These are phyloP conservation scores for Cystobasidium onofrii DNA, from an alignment of 768 basidiomycete species.

Conservation along the genomic window DNA sequence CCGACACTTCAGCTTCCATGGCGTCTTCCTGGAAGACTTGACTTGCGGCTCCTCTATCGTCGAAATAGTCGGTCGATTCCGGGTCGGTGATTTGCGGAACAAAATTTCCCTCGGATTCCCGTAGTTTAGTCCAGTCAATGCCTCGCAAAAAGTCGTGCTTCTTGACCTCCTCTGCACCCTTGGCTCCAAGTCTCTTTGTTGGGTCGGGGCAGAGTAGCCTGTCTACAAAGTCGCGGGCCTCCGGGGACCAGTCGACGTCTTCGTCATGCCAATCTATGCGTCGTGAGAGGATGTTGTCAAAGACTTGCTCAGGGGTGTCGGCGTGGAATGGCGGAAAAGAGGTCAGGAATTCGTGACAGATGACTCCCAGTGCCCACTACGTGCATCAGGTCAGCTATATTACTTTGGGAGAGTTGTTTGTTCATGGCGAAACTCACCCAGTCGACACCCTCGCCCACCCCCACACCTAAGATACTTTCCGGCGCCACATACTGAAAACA, in stretches of 20 bases:
- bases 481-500: conserved; percentile 9
- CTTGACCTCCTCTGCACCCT: conserved; percentile 88
- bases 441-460: conserved; percentile 92
- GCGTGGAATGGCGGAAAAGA: conserved; percentile 97
- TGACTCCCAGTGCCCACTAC: conserved; percentile 96
- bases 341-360: conserved; percentile 90
- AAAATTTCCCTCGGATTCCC: conserved; percentile 75
- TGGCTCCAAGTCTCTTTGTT: conserved; percentile 65
- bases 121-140: conserved; percentile 85
- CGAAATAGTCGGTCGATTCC: conserved; percentile 99
- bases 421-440: no score
- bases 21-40: conserved; percentile 81
- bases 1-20: conserved; percentile 48
- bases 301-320: conserved; percentile 91
- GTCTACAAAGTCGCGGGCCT: conserved; percentile 83
- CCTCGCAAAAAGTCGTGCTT: conserved; percentile 78
- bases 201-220: conserved; percentile 75
- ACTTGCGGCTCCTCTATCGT: conserved; percentile 82
- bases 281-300: conserved; percentile 93
- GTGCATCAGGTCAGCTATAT: conserved; percentile 33
- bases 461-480: conserved; percentile 86
- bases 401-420: no score
- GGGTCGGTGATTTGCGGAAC: conserved; percentile 91
- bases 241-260: conserved; percentile 53
- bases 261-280: conserved; percentile 95